Conservation (phyloP, 306 rosid genomes). For the Dicorynia guianensis region DNA sequence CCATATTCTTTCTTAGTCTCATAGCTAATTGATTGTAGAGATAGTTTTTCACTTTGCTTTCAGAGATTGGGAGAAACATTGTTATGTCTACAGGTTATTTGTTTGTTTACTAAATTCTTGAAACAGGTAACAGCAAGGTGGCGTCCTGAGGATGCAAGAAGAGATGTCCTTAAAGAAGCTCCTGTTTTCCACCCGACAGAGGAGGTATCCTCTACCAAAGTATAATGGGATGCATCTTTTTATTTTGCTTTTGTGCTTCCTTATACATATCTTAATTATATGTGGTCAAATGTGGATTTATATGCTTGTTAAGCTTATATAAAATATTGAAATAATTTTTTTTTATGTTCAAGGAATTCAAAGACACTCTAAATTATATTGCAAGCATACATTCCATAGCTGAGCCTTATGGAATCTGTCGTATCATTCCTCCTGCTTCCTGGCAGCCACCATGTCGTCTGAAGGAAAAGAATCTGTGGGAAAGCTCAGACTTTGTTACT, state of each 20-base stretch:
- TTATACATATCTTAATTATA: conserved; percentile 31
- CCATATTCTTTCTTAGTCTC: conserved; percentile 31
- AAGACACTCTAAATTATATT: conserved; percentile 67
- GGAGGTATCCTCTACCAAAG: conserved; percentile 62
- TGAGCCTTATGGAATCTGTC: conserved; percentile 80
- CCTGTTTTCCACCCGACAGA: conserved; percentile 79
- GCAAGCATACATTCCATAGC: conserved; percentile 69
- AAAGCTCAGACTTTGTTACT: conserved; percentile 57
- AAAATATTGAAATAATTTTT: conserved; percentile 34
- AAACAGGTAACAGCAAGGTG: conserved; percentile 85
- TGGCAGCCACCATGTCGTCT: conserved; percentile 68
- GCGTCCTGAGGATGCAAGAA: conserved; percentile 74
- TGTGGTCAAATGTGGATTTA: conserved; percentile 32
- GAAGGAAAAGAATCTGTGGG: conserved; percentile 59
- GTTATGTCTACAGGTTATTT: conserved; percentile 10
- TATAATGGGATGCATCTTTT: conserved; percentile 12
- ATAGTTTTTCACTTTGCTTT: conserved; percentile 37
- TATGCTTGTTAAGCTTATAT: conserved; percentile 37
- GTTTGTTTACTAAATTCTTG: conserved; percentile 41
- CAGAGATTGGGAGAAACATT: conserved; percentile 35
- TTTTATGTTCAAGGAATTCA: conserved; percentile 72
- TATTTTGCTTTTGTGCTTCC: conserved; percentile 34
- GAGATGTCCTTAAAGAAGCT: conserved; percentile 65
- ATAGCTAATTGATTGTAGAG: conserved; percentile 32
- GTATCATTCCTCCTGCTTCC: conserved; percentile 80